These are phyloP conservation scores for Pinus albicaulis DNA, from an alignment of 75 land plant species.

Conservation along the genomic window DNA sequence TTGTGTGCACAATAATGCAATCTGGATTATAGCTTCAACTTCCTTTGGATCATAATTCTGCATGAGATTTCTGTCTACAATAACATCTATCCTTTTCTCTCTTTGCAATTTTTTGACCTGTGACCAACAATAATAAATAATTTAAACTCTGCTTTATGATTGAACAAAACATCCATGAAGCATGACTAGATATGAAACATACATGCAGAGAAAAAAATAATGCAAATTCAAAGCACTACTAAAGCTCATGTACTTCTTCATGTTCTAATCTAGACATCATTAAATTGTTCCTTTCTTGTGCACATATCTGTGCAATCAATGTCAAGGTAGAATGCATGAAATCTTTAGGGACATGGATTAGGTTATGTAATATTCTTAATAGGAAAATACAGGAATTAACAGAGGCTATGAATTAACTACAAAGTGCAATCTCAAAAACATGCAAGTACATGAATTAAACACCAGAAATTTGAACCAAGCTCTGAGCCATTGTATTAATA, in stretches of 20 bases:
- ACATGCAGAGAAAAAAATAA: too few species aligned
- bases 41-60: slow-evolving; percentile 58
- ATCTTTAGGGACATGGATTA: too few species aligned
- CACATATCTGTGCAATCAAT: too few species aligned
- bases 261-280: not conserved
- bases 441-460: too few species aligned
- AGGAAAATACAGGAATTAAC: too few species aligned
- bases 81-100: slow-evolving; percentile 66
- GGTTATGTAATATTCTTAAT: too few species aligned
- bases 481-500: too few species aligned
- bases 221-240: not conserved
- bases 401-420: too few species aligned
- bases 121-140: not conserved
- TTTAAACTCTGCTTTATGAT: not conserved
- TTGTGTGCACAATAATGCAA: slow-evolving; percentile 91
- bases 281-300: too few species aligned
- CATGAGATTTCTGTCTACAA: slow-evolving; percentile 73
- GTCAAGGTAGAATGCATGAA: too few species aligned
- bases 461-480: too few species aligned
- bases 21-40: slow-evolving; percentile 83
- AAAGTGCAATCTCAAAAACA: too few species aligned
- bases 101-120: slow-evolving; percentile 85
- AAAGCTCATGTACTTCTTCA: not conserved
- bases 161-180: not conserved
- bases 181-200: not conserved